Base-by-base conservation (phyloP, 805 yeast genomes). In the Spencermartinsiella europaea region DNA sequence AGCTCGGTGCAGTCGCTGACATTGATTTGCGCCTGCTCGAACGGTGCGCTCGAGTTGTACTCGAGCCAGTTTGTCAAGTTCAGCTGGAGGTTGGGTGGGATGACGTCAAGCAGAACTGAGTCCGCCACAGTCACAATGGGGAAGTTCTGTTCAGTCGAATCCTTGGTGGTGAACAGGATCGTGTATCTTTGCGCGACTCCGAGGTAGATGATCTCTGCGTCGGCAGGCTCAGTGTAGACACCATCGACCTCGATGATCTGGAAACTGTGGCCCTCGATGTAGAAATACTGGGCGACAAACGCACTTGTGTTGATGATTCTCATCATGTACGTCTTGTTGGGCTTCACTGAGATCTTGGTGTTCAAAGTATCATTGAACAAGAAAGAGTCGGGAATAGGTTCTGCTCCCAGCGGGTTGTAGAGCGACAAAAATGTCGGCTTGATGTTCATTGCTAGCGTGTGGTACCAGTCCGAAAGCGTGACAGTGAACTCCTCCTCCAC, bases 351-450 rank as follows among this genome's bases (percentile, higher is more conserved):
- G 58, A 75, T 71, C 33, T 52, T 51, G 42, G 51, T 27, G 66
- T 85, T 84, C 34, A 58, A 56, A 7, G 95, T 81, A 62, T 88
- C 86, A 70, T 91, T 90, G 65, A 89, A 72, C 57, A 91, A 74
- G 55, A 84, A 66, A 62, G 75, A 73, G 55, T 85, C 83, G 4
- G 98, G 98, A 57, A 91, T 80, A 40, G 98, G 98, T 70, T 90
- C 98, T 34, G 96, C 96, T 62, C 97, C 98, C 4, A 96, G 86
- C 48, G 98, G 98, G 67, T 90, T 90, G 70, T 72, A 80, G 51
- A 80, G 63, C 54, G 69, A 78, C 71, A 87, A 61, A 69, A 90
- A 89, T 34, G 56, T 47, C 3, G 49, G 50, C 33, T 25, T 22
- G 15, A 72, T 67, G 20, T 63, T 54, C 21, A 64, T 76, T 21